Evolutionary conservation across 2,329 filamentous ascomycete genomes (phyloP).

Genomic region (Xylaria sp.): DNA sequence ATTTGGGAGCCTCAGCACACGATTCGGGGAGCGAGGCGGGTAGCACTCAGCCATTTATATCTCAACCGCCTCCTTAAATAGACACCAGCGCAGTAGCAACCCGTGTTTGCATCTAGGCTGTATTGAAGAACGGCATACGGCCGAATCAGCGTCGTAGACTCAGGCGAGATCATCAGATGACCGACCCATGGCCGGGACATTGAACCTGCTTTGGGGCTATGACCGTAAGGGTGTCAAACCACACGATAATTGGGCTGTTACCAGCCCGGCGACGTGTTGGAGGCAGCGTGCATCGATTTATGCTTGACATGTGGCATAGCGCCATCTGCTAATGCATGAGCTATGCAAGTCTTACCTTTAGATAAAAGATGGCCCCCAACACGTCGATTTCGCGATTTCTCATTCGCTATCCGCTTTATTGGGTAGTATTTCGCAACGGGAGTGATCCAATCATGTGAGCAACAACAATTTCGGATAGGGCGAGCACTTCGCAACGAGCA

Average conservation of each 20-base stretch:
- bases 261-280: slow-evolving; percentile 40
- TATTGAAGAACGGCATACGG: background rate
- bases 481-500: slow-evolving; percentile 11
- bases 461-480: slow-evolving; percentile 10
- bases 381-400: slow-evolving; percentile 20
- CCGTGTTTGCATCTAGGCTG: slow-evolving; percentile 16
- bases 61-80: background rate
- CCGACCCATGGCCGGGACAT: slow-evolving; percentile 41
- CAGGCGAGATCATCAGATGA: slow-evolving; percentile 41
- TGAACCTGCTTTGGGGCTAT: slow-evolving; percentile 32
- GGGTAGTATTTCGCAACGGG: slow-evolving; percentile 14
- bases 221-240: slow-evolving; percentile 40
- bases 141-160: slow-evolving; percentile 28
- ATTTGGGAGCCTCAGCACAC: background rate
- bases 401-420: slow-evolving; percentile 35
- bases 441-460: slow-evolving; percentile 20
- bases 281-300: slow-evolving; percentile 37
- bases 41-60: slow-evolving; percentile 27
- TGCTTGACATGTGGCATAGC: slow-evolving; percentile 38
- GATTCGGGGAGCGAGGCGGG: slow-evolving; percentile 10
- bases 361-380: slow-evolving; percentile 39
- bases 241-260: slow-evolving; percentile 40
- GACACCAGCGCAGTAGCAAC: background rate
- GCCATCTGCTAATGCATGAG: slow-evolving; percentile 42
- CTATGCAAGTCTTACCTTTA: slow-evolving; percentile 34